Base-by-base conservation (phyloP, 2,329 filamentous ascomycete species). In the Diplodia sapinea region DNA sequence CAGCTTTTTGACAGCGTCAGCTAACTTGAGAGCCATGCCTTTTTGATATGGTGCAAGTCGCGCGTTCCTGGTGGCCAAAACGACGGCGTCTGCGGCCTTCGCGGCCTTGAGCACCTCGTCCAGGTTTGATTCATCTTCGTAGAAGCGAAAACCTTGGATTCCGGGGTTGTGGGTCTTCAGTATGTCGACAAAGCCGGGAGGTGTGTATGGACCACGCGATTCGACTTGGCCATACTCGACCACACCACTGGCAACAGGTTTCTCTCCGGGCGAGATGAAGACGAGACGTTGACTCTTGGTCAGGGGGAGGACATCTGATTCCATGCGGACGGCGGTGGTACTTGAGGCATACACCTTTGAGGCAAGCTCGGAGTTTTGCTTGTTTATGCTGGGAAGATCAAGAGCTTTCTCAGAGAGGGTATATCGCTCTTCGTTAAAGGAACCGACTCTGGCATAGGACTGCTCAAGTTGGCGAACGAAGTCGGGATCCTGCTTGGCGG, bases 41-140 rank as follows among this genome's bases (percentile, higher is more conserved):
- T 17, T 36, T 26, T 67, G 65, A 2, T 61, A 54, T 0, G 31
- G 55, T n/a, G 65, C 33, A 33, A 67, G 49, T 1, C 65, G 47
- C 4, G 65, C 65, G 12, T 67, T 67, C 29, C 56, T 52, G 4
- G 65, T 67, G n/a, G 65, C 56, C 4, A 67, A 17, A 1, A 67
- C 55, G 7, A 67, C 56, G 4, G 40, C 29, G 20, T 59, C 64
- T 4, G 52, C 52, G 7, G 23, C 43, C 7, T n/a, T 20, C 1
- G 31, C 64, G 5, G 54, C 54, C 23, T 36, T 11, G 8, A 66
- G 51, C 1, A 59, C 50, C 15, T 57, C 64, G 3, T 59, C 49
- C 8, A 9, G 15, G 17, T 51, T 66, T 3, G 52, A 29, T 1
- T 54, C 52, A 17, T 62, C 49, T 23, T 47, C 20, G 26, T 51